Evolutionary conservation across 148 eudicot genomes (phyloP).

Genomic region (Bassia scoparia): DNA sequence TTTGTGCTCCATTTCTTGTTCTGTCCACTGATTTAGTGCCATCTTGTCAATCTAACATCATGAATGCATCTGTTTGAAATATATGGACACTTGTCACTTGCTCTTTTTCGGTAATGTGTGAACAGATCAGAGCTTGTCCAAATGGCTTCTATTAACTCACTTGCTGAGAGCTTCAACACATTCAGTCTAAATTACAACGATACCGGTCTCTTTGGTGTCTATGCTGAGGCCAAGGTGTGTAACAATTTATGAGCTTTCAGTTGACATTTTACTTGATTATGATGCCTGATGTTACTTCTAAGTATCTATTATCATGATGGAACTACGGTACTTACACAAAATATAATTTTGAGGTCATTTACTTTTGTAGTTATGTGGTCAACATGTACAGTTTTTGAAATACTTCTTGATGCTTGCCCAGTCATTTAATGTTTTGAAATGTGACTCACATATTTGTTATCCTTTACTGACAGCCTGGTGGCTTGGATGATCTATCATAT

Average conservation of each 20-base stretch:
- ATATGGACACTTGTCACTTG: background rate
- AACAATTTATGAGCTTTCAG: background rate
- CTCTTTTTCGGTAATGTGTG: conserved; percentile 4
- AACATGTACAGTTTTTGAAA: background rate
- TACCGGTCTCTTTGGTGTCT: conserved; percentile 54
- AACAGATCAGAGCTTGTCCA: conserved; percentile 52
- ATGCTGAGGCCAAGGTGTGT: conserved; percentile 53
- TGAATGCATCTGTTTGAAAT: background rate
- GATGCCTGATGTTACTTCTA: background rate
- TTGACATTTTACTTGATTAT: background rate
- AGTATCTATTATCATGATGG: background rate
- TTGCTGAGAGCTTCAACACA: conserved; percentile 49
- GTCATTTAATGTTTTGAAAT: background rate
- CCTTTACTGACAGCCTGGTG: conserved; percentile 40
- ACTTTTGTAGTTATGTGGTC: no score
- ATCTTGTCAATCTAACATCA: background rate
- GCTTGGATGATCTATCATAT: conserved; percentile 60
- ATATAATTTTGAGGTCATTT: no score
- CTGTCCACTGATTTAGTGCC: background rate
- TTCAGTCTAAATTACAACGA: conserved; percentile 47
- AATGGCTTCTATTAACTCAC: conserved; percentile 38
- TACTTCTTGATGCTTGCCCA: background rate
- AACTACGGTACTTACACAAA: background rate
- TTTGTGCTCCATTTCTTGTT: background rate
- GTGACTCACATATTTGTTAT: background rate